Evolutionary conservation across 768 basidiomycete genomes (phyloP), one percentile per base, ranked within the genome.

Genomic region (Psilocybe cyanescens): DNA sequence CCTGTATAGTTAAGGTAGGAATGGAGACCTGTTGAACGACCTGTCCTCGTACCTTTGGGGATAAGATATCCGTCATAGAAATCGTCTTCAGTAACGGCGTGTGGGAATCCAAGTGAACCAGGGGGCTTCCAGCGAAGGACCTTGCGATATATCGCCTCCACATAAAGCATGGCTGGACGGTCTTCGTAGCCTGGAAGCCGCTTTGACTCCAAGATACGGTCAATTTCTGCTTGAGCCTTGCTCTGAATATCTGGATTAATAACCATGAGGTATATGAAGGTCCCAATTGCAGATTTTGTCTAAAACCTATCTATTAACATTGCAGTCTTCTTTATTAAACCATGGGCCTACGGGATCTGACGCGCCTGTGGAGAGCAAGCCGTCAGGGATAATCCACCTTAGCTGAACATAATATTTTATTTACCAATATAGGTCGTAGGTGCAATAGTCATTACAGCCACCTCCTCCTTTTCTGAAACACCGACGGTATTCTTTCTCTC

Each of bases 191-290:
- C 61, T 3, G 75, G 72, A 14, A 77, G 64, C 1, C 74, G 66
- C n/a, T 70, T 62, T 7, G 48, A 33, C 8, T 76, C 75, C 14
- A 76, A 61, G 8, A 76, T 67, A 0, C 64, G 53, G 56, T 78
- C 75, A 17, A 78, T 68, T 55, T 78, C 76, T 16, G 7, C 1
- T 59, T 74, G 76, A 2, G 73, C 76, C 49, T 71, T 72, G n/a
- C 56, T 60, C 55, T 75, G 73, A 1, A 69, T 63, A 4, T 74
- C 68, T 0, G 76, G 74, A 57, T 74, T 59, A 16, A 61, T 55
- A 12, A 68, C 52, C 69, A 77, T 70, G 11, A 49, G 65, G 14
- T 76, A 67, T 44, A 79, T 56, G 59, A 78, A 67, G 1, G 55
- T 47, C 4, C 37, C 48, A 9, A 65, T 64, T 1, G 66, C 61